These are phyloP conservation scores for Solanum chiquidenum DNA, from an alignment of 257 asterid genomes.

Conservation along the genomic window DNA sequence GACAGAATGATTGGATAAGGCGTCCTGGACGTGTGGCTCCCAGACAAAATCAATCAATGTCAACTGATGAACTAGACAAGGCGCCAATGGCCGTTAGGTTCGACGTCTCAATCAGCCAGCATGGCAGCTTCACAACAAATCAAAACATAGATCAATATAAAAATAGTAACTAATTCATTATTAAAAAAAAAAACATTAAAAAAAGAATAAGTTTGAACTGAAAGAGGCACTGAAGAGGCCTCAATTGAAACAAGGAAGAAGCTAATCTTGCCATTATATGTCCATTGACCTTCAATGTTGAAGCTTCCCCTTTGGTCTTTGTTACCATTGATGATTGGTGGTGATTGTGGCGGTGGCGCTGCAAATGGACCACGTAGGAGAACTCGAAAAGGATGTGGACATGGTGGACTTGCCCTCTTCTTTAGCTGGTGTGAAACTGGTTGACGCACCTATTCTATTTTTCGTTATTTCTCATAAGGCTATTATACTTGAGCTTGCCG, in stretches of 20 bases:
- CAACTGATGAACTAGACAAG: neutral
- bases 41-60: neutral
- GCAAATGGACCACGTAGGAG: conserved; percentile 45
- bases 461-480: conserved; percentile 76
- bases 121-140: conserved; percentile 7
- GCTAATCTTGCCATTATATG: conserved; percentile 24
- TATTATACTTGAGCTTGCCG: conserved; percentile 49
- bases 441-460: conserved; percentile 66
- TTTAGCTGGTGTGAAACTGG: conserved; percentile 38
- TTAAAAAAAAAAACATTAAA: neutral
- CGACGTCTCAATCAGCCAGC: conserved; percentile 36
- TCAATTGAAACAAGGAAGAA: neutral
- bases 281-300: conserved; percentile 21
- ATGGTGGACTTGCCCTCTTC: conserved; percentile 25
- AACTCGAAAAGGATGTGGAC: conserved; percentile 53
- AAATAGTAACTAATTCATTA: neutral
- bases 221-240: conserved; percentile 33
- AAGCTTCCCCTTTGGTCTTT: conserved; percentile 42
- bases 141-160: neutral
- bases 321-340: conserved; percentile 37
- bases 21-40: neutral
- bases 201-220: conserved; percentile 5
- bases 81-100: conserved; percentile 36
- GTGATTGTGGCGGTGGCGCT: conserved; percentile 15
- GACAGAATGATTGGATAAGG: neutral